Base-by-base conservation (phyloP, 176 grass and related monocot species). In the Puya raimondii region DNA sequence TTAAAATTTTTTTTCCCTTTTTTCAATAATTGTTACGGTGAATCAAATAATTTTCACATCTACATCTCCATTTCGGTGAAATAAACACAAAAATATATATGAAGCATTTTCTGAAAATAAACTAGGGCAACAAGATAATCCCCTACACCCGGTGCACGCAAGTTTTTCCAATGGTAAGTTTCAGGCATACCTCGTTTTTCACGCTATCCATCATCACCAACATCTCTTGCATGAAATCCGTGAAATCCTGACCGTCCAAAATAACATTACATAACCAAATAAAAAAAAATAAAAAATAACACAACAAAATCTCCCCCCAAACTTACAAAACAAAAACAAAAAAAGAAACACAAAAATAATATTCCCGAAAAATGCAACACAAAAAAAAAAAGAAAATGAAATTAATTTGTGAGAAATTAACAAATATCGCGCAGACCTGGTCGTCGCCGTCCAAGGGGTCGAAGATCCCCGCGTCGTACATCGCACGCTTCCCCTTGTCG, bases 191-290 rank as follows among this genome's bases (percentile, higher is more conserved):
- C 94, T 99, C 94, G 72, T 82, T 86, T 74, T 93, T 99, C 69
- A 99, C 85, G 74, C 71, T 86, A 49, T 99, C 90, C 94, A 99
- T 99, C 90, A 94, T 93, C 80, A 71, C 82, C 59, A 99, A 85
- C 89, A 99, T 88, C 78, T 99, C 94, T 78, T 99, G 87, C 94
- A 99, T 93, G 82, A 99, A 93, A 70, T 93, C 87, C 0, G 84
- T 73, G 80, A 99, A 99, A 91, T 91, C 87, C 94, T 94, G 82
- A 57, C 69, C 90, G 70, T 88, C 82, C 47, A 71, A 74, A 79
- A 79, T 15, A 72, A 85, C 12, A 57, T 57, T 57, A 16, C 8
- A 57, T 17, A 8, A 57, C 33, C 33, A 42, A 42, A 42, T 42
- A 42, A 42, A 42, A 53, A 15, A 54, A 57, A 17, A 16, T 2